A percentile compares a stretch with the other conserved stretches of the same genome.
These are phyloP conservation scores for Arthrobotrys entomopaga DNA, from an alignment of 2,329 filamentous ascomycete genomes.

Conservation along the genomic window DNA sequence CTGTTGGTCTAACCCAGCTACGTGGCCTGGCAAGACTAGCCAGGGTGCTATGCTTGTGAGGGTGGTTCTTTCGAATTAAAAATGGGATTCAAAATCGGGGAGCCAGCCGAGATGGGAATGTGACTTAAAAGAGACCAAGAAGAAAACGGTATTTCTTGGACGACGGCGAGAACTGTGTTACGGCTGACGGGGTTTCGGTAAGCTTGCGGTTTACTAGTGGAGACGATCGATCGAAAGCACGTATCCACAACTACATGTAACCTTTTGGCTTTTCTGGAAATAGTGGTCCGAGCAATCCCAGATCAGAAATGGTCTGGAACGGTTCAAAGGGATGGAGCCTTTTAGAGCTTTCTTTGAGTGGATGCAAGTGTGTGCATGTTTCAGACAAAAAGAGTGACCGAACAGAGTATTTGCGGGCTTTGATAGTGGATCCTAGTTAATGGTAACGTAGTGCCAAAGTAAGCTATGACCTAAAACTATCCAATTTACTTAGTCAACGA, in stretches of 20 bases:
- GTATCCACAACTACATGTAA: neutral
- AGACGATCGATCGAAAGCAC: constrained; percentile 1
- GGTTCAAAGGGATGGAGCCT: neutral
- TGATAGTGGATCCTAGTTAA: neutral
- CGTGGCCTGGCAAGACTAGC: constrained; percentile 30
- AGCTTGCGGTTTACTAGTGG: neutral
- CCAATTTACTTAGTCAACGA: too few relatives aligned
- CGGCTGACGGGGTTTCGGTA: constrained; percentile 26
- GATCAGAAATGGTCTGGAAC: constrained; percentile 18
- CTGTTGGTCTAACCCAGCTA: constrained; percentile 11
- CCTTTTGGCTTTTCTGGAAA: neutral
- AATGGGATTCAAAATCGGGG: neutral
- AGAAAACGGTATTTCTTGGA: constrained; percentile 6
- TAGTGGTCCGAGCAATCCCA: neutral
- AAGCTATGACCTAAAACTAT: neutral
- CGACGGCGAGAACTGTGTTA: constrained; percentile 30
- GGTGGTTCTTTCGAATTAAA: neutral
- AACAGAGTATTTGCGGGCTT: neutral
- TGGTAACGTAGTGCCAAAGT: neutral
- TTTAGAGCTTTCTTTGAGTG: neutral
- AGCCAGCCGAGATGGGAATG: constrained; percentile 5
- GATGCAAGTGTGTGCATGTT: constrained; percentile 6
- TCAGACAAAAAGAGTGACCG: constrained; percentile 8
- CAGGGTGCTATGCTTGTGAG: neutral
- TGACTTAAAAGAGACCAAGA: neutral